A percentile compares a stretch with the other conserved stretches of the same genome.
Conservation (phyloP, 768 basidiomycete genomes). For the Cyclocybe cylindracea region DNA sequence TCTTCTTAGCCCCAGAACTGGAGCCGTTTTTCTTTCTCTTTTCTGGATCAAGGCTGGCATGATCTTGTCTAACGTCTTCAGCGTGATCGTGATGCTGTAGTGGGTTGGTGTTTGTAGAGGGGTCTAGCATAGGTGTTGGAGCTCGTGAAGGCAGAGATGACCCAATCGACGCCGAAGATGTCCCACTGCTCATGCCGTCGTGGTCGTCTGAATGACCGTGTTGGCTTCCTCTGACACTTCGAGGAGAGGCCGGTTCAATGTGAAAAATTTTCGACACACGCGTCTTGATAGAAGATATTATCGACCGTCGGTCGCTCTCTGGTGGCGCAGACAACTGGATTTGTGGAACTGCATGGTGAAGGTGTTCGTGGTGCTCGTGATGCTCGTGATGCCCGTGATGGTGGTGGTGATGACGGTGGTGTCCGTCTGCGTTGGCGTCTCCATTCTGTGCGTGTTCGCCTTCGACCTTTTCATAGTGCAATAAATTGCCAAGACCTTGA, state of each 20-base stretch:
- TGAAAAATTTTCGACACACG: constrained; percentile 48
- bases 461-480: constrained; percentile 40
- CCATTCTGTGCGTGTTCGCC: constrained; percentile 11
- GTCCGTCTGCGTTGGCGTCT: constrained; percentile 1
- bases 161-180: constrained; percentile 31
- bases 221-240: constrained; percentile 4
- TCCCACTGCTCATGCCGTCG: constrained; percentile 8
- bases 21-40: constrained; percentile 41
- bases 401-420: neutral
- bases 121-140: constrained; percentile 70
- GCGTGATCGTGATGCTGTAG: constrained; percentile 33
- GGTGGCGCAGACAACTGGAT: constrained; percentile 7
- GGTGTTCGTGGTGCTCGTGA: constrained; percentile 3
- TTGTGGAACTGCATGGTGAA: constrained; percentile 1
- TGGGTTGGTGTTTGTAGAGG: constrained; percentile 74
- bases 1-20: constrained; percentile 19
- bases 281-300: constrained; percentile 50
- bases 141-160: constrained; percentile 39
- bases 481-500: constrained; percentile 69
- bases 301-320: constrained; percentile 35
- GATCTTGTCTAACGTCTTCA: constrained; percentile 24
- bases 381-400: constrained; percentile 15
- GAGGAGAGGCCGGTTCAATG: constrained; percentile 9
- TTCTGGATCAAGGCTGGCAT: constrained; percentile 37
- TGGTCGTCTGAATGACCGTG: constrained; percentile 17